Conservation (phyloP, 1,139 yeast genomes). For the Pichia sp. region DNA sequence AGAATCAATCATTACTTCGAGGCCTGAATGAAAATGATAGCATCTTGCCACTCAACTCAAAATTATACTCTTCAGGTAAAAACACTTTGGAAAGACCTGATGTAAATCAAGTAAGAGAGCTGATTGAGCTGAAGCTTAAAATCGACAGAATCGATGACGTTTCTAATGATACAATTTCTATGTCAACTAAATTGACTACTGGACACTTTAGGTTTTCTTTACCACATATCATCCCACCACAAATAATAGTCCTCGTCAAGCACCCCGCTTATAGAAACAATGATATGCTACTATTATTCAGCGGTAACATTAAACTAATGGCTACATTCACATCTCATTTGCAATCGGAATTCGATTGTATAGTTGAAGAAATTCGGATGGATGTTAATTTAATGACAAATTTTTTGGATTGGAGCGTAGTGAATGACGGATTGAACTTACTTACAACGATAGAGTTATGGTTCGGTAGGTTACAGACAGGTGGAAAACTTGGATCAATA, state of each 20-base stretch:
- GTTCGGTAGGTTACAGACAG: conserved; percentile 20
- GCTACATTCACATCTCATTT: conserved; percentile 19
- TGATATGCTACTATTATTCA: conserved; percentile 18
- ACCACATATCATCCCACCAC: conserved; percentile 22
- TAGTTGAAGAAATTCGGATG: conserved; percentile 18
- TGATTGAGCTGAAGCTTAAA: conserved; percentile 20
- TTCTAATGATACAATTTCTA: background rate
- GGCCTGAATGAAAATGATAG: too few species aligned
- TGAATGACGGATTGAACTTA: conserved; percentile 5
- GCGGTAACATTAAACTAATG: conserved; percentile 20
- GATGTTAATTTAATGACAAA: conserved; percentile 15
- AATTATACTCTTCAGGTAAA: conserved; percentile 18
- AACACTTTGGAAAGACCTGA: conserved; percentile 19
- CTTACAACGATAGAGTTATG: conserved; percentile 13
- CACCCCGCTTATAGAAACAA: conserved; percentile 11
- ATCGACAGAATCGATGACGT: conserved; percentile 16
- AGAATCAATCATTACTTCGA: too few species aligned
- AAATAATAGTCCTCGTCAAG: conserved; percentile 12
- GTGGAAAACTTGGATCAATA: conserved; percentile 19
- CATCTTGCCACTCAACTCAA: conserved; percentile 18
- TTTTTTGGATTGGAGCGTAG: conserved; percentile 12
- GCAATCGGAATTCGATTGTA: conserved; percentile 21
- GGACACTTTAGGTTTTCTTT: conserved; percentile 27
- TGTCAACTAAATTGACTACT: conserved; percentile 10
- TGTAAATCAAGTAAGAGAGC: conserved; percentile 16